Conservation (phyloP, 106 monocot genomes). For the Narthecium ossifragum region DNA sequence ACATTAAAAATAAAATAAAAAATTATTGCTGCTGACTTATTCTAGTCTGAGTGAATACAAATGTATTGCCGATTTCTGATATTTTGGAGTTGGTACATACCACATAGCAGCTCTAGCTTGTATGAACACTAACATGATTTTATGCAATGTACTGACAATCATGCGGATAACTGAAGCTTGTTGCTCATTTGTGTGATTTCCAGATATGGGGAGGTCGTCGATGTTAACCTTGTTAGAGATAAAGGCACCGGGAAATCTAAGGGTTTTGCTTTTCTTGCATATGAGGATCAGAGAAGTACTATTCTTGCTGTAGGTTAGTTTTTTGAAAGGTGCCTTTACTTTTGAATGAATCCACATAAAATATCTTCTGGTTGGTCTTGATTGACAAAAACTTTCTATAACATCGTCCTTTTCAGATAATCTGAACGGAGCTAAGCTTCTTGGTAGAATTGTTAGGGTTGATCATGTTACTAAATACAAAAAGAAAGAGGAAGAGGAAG, state of each 20-base stretch:
- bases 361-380: background rate
- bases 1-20: no score
- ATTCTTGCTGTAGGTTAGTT: slow-evolving; percentile 80
- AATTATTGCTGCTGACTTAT: background rate
- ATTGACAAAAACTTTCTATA: background rate
- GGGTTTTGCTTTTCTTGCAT: slow-evolving; percentile 90
- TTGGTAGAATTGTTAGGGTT: slow-evolving; percentile 74
- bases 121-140: no score
- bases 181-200: slow-evolving; percentile 5
- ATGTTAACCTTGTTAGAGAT: slow-evolving; percentile 94
- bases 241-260: slow-evolving; percentile 86
- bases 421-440: slow-evolving; percentile 80
- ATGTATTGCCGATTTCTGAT: background rate
- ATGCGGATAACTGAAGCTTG: no score
- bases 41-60: background rate
- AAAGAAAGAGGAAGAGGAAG: slow-evolving; percentile 79
- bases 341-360: background rate
- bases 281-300: slow-evolving; percentile 96
- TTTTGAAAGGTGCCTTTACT: background rate
- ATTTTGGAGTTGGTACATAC: background rate
- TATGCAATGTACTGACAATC: no score
- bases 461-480: slow-evolving; percentile 89
- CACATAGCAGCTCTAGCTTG: background rate
- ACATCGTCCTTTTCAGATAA: slow-evolving; percentile 46
- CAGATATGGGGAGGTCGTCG: slow-evolving; percentile 91